These are phyloP conservation scores for Collybia nuda DNA, from an alignment of 768 basidiomycete species.

Conservation along the genomic window DNA sequence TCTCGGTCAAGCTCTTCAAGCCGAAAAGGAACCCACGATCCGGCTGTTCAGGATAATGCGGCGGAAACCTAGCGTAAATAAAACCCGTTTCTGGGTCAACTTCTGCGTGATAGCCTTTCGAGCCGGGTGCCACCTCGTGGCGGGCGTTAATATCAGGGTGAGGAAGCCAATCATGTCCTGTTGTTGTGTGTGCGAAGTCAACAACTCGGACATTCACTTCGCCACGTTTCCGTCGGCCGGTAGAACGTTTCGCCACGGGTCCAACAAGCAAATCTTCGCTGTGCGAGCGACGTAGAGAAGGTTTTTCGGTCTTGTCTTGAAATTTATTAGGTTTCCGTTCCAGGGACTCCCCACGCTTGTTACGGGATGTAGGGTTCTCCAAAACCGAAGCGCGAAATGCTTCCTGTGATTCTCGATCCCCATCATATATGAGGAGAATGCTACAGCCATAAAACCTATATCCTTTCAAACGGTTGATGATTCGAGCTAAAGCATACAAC, in stretches of 20 bases:
- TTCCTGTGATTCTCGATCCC: slow-evolving; percentile 86
- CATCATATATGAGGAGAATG: slow-evolving; percentile 95
- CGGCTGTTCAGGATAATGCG: slow-evolving; percentile 84
- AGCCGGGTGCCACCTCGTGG: slow-evolving; percentile 51
- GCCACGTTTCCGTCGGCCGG: slow-evolving; percentile 74
- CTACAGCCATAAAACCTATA: slow-evolving; percentile 99
- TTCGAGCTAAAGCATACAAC: slow-evolving; percentile 89
- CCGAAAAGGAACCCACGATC: slow-evolving; percentile 96
- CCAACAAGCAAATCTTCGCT: slow-evolving; percentile 79
- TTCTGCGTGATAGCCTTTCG: slow-evolving; percentile 78
- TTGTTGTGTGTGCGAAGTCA: slow-evolving; percentile 98
- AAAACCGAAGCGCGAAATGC: slow-evolving; percentile 58
- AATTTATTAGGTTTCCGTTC: slow-evolving; percentile 54
- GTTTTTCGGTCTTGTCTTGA: slow-evolving; percentile 40
- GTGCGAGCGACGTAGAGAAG: slow-evolving; percentile 66
- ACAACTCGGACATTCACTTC: slow-evolving; percentile 96
- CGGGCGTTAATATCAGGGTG: slow-evolving; percentile 37
- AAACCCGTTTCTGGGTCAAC: slow-evolving; percentile 82
- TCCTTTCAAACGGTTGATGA: slow-evolving; percentile 87
- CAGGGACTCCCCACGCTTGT: slow-evolving; percentile 76
- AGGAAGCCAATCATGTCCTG: slow-evolving; percentile 86
- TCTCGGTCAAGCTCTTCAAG: slow-evolving; percentile 73
- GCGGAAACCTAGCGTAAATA: slow-evolving; percentile 91
- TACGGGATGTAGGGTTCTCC: slow-evolving; percentile 67
- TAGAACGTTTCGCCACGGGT: slow-evolving; percentile 61